Evolutionary conservation across 2,329 filamentous ascomycete genomes (phyloP).

Genomic region (Apiospora malaysiana): DNA sequence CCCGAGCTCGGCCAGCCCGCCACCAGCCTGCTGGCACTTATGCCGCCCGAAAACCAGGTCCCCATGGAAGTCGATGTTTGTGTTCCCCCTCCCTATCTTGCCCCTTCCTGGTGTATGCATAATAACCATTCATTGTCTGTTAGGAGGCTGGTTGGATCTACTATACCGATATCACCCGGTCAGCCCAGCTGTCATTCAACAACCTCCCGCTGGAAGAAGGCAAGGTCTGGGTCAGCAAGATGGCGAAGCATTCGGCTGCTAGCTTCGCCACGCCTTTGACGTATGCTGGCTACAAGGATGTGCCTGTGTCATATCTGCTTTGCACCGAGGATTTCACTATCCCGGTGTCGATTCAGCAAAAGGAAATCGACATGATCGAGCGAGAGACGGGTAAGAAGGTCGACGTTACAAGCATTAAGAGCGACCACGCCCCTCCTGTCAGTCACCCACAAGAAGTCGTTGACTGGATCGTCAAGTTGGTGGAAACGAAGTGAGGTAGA

Average conservation of each 20-base stretch:
- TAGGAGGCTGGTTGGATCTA: constrained; percentile 39
- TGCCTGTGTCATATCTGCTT: constrained; percentile 47
- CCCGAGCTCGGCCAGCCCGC: constrained; percentile 33
- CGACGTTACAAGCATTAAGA: constrained; percentile 43
- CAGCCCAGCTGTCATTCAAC: constrained; percentile 32
- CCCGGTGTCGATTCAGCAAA: constrained; percentile 40
- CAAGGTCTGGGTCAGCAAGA: constrained; percentile 1
- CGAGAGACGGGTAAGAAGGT: constrained; percentile 36
- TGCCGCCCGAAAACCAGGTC: constrained; percentile 22
- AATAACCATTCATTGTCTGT: not conserved
- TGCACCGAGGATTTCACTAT: constrained; percentile 44
- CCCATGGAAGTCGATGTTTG: constrained; percentile 24
- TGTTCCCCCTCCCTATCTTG: not conserved
- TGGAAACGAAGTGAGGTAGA: constrained; percentile 3
- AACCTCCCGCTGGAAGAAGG: constrained; percentile 36
- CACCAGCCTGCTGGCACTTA: constrained; percentile 16
- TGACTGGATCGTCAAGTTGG: constrained; percentile 29
- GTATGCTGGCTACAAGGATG: constrained; percentile 47
- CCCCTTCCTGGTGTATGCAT: not conserved
- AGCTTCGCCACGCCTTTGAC: constrained; percentile 43
- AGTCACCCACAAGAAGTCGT: constrained; percentile 36
- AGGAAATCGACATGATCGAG: constrained; percentile 37
- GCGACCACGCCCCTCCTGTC: constrained; percentile 42
- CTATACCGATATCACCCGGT: constrained; percentile 25
- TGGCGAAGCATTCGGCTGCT: constrained; percentile 39